These are phyloP conservation scores for Backusella mclennaniae DNA, from an alignment of 192 early-diverging fungal genomes.

Conservation along the genomic window DNA sequence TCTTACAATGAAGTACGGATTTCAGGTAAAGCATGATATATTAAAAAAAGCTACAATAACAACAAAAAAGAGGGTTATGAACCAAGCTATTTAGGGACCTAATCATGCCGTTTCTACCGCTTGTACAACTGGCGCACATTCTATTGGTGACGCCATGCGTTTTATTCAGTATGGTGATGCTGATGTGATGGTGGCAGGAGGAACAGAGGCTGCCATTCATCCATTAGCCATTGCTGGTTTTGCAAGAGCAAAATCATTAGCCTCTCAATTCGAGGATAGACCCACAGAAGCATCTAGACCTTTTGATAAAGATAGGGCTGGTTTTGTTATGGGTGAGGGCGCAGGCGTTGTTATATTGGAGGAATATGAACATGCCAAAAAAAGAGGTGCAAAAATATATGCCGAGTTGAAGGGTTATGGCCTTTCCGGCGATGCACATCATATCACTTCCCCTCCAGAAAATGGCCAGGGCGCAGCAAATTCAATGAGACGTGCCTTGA, in stretches of 20 bases:
- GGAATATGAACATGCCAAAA: slow-evolving; percentile 82
- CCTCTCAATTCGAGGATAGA: slow-evolving; percentile 74
- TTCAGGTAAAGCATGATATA: slow-evolving; percentile 42
- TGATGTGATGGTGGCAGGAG: slow-evolving; percentile 95
- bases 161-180: slow-evolving; percentile 92
- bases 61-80: not conserved
- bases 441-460: slow-evolving; percentile 90
- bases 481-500: slow-evolving; percentile 83
- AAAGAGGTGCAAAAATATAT: slow-evolving; percentile 86
- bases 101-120: slow-evolving; percentile 93
- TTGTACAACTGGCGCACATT: slow-evolving; percentile 94
- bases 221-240: slow-evolving; percentile 91
- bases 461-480: slow-evolving; percentile 84
- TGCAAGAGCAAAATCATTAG: slow-evolving; percentile 79
- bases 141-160: slow-evolving; percentile 91
- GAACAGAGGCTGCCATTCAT: slow-evolving; percentile 80
- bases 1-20: slow-evolving; percentile 86
- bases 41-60: not conserved
- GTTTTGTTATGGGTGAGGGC: slow-evolving; percentile 96
- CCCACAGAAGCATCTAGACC: slow-evolving; percentile 85
- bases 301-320: slow-evolving; percentile 83
- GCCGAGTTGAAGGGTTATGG: slow-evolving; percentile 90
- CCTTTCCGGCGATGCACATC: slow-evolving; percentile 86
- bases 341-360: slow-evolving; percentile 88
- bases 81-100: slow-evolving; percentile 65